Base-by-base conservation (phyloP, 192 early-diverging fungal species). In the Geranomyces michiganensis region DNA sequence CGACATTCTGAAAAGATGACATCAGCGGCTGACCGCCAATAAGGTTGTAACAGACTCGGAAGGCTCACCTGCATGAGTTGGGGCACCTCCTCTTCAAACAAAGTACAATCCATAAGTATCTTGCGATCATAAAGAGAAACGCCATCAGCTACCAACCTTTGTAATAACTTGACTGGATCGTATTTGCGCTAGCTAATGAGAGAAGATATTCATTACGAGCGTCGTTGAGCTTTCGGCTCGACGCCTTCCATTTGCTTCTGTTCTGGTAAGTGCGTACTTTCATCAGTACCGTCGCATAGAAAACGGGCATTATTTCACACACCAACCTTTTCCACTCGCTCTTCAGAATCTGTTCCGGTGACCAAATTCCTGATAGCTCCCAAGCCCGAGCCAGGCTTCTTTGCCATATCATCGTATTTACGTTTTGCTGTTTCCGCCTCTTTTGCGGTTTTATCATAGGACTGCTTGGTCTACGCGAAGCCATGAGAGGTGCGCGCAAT, bases 201-300 rank as follows among this genome's bases (percentile, higher is more conserved):
- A 85, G 66, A n/a, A 85, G 32, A 62, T 85, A 83, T 10, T 81
- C 74, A 73, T 85, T 85, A 0, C 84, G 47, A 2, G 61, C 69
- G 32, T 79, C 78, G 51, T 62, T 64, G 13, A 85, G 65, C 47
- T 70, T 76, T 0, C 67, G 31, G n/a, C 62, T 70, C 13, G 51
- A 41, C 21, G 70, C 27, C 62, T 82, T 85, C 70, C 74, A 79
- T 56, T 85, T 48, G 51, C 48, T 73, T 32, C 68, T 64, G 27
- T 56, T 22, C 65, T 77, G 43, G 56, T 15, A 24, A 17, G 36
- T 7, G 10, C 3, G 10, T 41, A 7, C 5, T 10, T 7, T 3
- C 10, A 41, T 41, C 36, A 41, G 36, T 10, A 10, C 36, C 36
- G 36, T 41, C 36, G 5, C 10, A 10, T 41, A 41, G 10, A 7